Base-by-base conservation (phyloP, 495 filamentous ascomycete species). In the Hypoxylon trugodes region DNA sequence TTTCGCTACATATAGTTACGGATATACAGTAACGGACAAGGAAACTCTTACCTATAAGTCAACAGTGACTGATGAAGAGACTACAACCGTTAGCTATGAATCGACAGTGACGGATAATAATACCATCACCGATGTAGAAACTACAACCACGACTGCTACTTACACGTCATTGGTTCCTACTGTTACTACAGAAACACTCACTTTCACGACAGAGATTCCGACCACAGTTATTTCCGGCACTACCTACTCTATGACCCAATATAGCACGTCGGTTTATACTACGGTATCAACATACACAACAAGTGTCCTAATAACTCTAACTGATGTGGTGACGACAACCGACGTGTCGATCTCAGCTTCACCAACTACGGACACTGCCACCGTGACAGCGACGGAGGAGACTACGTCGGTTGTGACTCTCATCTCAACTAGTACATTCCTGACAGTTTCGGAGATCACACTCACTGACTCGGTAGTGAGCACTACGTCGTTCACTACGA, bases 221-320 rank as follows among this genome's bases (percentile, higher is more conserved):
- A 72, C 66, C 28, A 83, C 68, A 9, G 73, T 73, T 9, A 26
- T 66, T 33, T 75, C 52, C 43, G 62, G 68, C 19, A 71, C 41
- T 13, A 61, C 48, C 36, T 50, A 46, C 33, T 75, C 41, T 37
- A 67, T 59, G 16, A 72, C 63, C 32, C 30, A 65, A 25, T 68
- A 68, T 10, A 61, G 60, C 48, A 72, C 61, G 9, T 66, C 71
- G 25, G 68, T 58, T 48, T 67, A 62, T 40, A 65, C 61, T n/a
- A 70, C 38, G 32, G 37, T 53, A 28, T 64, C 53, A 12, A 68
- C 53, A 12, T 59, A 59, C 18, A 64, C 66, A 2, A 65, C 67
- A 12, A 71, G 54, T 12, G 25, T 65, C 22, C 62, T 68, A 15
- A 61, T 61, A 12, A 72, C 68, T 2, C 25, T 71, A 8, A 68